Evolutionary conservation across 306 rosid genomes (phyloP).

Genomic region (Ziziphus jujuba): DNA sequence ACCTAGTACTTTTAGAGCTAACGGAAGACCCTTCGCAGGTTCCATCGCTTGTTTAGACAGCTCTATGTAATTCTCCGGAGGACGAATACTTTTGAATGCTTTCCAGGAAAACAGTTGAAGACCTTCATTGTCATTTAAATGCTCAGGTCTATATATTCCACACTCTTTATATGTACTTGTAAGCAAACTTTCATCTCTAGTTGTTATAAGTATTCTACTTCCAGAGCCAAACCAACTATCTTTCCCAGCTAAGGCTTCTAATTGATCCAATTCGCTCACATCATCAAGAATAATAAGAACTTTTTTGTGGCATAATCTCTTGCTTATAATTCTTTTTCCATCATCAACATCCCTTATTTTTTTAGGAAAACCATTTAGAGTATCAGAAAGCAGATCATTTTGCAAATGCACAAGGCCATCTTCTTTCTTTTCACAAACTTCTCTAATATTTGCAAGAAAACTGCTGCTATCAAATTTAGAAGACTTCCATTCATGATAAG

Average conservation of each 20-base stretch:
- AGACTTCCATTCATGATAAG: not conserved
- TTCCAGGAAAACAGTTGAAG: slow-evolving; percentile 17
- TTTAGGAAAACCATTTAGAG: not conserved
- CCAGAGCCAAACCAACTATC: slow-evolving; percentile 13
- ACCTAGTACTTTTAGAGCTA: slow-evolving; percentile 17
- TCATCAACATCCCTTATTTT: not conserved
- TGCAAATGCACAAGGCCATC: not conserved
- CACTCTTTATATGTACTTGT: not conserved
- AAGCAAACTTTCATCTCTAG: slow-evolving; percentile 17
- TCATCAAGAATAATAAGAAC: slow-evolving; percentile 18
- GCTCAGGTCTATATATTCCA: not conserved
- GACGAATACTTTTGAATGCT: slow-evolving; percentile 12
- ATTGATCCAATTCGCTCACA: slow-evolving; percentile 4
- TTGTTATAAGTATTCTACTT: slow-evolving; percentile 12
- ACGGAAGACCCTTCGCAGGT: not conserved
- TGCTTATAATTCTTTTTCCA: slow-evolving; percentile 12
- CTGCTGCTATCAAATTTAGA: slow-evolving; percentile 1
- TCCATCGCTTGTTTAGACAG: not conserved
- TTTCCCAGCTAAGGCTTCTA: slow-evolving; percentile 4
- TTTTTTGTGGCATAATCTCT: not conserved
- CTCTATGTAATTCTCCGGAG: not conserved
- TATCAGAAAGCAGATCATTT: slow-evolving; percentile 3
- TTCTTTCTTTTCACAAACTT: not conserved
- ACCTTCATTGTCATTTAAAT: not conserved
- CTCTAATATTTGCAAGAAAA: slow-evolving; percentile 4